Conservation (phyloP, 2,329 filamentous ascomycete genomes). For the Chrysosphaeria jannelii region DNA sequence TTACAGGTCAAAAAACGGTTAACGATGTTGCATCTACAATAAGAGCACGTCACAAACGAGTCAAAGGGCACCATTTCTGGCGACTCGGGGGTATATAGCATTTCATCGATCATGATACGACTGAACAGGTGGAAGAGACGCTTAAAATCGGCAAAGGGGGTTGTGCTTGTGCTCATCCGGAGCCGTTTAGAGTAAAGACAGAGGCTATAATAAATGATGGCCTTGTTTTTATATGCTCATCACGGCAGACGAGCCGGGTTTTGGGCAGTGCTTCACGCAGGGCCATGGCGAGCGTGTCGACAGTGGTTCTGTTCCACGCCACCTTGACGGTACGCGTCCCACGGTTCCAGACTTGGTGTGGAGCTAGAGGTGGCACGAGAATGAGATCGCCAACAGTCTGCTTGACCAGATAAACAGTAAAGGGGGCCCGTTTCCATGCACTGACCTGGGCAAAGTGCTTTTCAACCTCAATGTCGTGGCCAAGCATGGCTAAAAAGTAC, state of each 20-base stretch:
- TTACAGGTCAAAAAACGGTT: slow-evolving; percentile 89
- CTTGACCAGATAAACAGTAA: slow-evolving; percentile 76
- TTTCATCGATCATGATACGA: slow-evolving; percentile 55
- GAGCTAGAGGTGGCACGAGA: slow-evolving; percentile 68
- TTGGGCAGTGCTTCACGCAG: slow-evolving; percentile 67
- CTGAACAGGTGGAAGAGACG: slow-evolving; percentile 52
- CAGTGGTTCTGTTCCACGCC: slow-evolving; percentile 87
- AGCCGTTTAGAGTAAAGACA: no score
- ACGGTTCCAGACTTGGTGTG: slow-evolving; percentile 95
- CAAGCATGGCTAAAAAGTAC: slow-evolving; percentile 76
- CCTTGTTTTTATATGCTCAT: slow-evolving; percentile 99
- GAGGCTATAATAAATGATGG: slow-evolving; percentile 70
- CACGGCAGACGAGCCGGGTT: slow-evolving; percentile 70
- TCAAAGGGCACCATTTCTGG: slow-evolving; percentile 57
- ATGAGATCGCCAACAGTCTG: slow-evolving; percentile 81
- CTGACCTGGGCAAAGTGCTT: slow-evolving; percentile 90
- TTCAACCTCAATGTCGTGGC: slow-evolving; percentile 90
- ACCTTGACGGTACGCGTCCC: slow-evolving; percentile 92
- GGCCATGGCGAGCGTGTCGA: slow-evolving; percentile 67
- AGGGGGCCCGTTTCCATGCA: slow-evolving; percentile 83
- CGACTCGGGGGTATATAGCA: slow-evolving; percentile 44
- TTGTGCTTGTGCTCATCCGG: no score
- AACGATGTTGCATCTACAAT: slow-evolving; percentile 88
- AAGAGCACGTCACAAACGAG: slow-evolving; percentile 80
- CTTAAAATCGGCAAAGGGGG: no score